Evolutionary conservation across 2,329 filamentous ascomycete species (phyloP), one percentile per base, ranked within the genome.

Genomic region (Clathrospora elynae): DNA sequence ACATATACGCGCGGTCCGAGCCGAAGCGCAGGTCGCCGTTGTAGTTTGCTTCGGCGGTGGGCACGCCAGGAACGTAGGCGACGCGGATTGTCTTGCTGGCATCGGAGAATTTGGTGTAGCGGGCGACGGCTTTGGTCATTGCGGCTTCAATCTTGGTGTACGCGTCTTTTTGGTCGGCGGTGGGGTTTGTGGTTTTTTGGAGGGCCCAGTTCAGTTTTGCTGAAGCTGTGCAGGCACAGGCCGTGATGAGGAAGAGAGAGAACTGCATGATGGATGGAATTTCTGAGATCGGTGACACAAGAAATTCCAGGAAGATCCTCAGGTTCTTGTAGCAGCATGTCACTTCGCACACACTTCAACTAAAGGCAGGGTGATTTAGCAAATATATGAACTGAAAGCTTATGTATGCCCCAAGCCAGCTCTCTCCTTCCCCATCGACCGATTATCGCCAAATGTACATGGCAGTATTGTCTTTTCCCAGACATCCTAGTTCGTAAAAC

Each of bases 11-110:
- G 6, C 64, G 45, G 39, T 68, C 54, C 9, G 55, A 60, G 12
- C 65, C 65, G 41, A 68, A 68, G 22, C 65, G 62, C 9, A 68
- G 44, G 40, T 66, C 61, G 24, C 65, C 65, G 42, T 64, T 66
- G 53, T 66, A 68, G 41, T 52, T 59, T n/a, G 63, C 65, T 42
- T 68, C 65, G 2, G 65, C 64, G 5, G 65, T 68, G 6, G 64
- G 62, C 0, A 68, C 65, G 22, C 65, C 55, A 2, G 65, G 64
- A 2, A 50, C 51, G 42, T 68, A 68, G 36, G 51, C 51, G 8
- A 67, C 62, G 13, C 49, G 49, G 30, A 68, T 61, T 5, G 32
- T 53, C 25, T 68, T 68, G 22, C 45, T 53, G 24, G 59, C 53
- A 12, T 50, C 42, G 10, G 56, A 59, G 46, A 49, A 57, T 31